Evolutionary conservation across 495 filamentous ascomycete species (phyloP).

Genomic region (Penicillium parvum): DNA sequence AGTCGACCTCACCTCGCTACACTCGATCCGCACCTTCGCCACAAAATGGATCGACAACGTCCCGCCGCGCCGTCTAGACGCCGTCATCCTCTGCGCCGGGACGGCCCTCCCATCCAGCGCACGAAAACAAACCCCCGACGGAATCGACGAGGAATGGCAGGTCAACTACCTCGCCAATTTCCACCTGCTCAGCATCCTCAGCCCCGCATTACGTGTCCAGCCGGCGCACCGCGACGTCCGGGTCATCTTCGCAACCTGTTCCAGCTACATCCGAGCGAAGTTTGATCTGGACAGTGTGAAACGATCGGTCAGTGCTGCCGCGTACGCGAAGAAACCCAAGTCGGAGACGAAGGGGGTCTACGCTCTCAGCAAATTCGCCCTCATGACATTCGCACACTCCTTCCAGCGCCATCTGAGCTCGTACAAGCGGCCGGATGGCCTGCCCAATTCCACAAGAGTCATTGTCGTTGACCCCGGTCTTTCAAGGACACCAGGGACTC

Average conservation of each 20-base stretch:
- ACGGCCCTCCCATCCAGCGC: conserved; percentile 57
- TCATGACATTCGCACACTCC: conserved; percentile 80
- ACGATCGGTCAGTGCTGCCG: neutral
- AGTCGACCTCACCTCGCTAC: conserved; percentile 79
- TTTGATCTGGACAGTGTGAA: conserved; percentile 48
- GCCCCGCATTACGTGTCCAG: conserved; percentile 81
- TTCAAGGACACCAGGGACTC: conserved; percentile 77
- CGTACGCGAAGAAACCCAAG: conserved; percentile 9
- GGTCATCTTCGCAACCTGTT: conserved; percentile 80
- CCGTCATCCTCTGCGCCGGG: conserved; percentile 82
- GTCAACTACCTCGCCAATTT: conserved; percentile 95
- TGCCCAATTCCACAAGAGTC: conserved; percentile 74
- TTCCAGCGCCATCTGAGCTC: conserved; percentile 85
- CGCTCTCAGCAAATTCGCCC: conserved; percentile 79
- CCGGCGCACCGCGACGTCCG: conserved; percentile 90
- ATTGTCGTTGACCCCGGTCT: conserved; percentile 83
- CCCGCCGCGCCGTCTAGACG: conserved; percentile 86
- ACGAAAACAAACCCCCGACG: conserved; percentile 60
- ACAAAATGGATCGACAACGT: conserved; percentile 98
- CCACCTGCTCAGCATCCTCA: conserved; percentile 85
- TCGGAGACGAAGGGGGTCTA: conserved; percentile 47
- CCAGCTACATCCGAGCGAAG: conserved; percentile 72
- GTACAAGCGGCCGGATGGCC: conserved; percentile 75
- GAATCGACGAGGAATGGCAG: conserved; percentile 84
- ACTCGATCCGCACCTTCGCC: conserved; percentile 89